Percentiles rank a stretch among this genome's conserved stretches.
Conservation (phyloP, 139 green algal genomes). For the Micractinium sp. region DNA sequence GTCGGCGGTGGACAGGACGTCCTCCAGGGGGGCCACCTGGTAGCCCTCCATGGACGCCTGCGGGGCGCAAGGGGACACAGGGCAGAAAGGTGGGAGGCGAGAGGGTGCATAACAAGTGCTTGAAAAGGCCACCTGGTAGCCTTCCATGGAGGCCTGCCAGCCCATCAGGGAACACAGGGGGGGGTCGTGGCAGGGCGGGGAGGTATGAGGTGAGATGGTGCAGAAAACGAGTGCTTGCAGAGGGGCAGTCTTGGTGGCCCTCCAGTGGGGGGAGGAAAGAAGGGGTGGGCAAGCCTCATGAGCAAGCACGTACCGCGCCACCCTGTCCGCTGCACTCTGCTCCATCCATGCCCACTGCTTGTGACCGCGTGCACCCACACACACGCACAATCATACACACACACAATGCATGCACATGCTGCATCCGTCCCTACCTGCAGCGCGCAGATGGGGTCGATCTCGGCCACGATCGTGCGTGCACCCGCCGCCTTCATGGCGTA, state of each 20-base stretch:
- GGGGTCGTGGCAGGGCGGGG: background rate
- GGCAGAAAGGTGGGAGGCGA: background rate
- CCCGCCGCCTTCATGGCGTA: slow-evolving; percentile 96
- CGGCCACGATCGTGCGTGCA: slow-evolving; percentile 86
- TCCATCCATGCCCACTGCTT: too few species aligned
- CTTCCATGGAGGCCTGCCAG: background rate
- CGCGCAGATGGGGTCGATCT: slow-evolving; percentile 99
- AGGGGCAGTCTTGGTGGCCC: too few species aligned
- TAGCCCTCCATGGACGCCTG: slow-evolving; percentile 97
- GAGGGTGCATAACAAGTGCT: background rate
- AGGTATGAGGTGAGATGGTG: background rate
- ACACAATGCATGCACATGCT: background rate
- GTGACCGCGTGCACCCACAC: background rate
- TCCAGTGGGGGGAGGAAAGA: too few species aligned
- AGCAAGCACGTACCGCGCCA: too few species aligned
- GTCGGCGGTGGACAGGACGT: slow-evolving; percentile 84
- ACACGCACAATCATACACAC: background rate
- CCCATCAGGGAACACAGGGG: background rate
- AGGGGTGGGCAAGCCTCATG: too few species aligned
- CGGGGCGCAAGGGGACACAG: background rate
- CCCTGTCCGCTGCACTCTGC: too few species aligned
- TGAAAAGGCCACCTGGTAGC: too few species aligned
- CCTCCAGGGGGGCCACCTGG: slow-evolving; percentile 88
- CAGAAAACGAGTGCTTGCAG: background rate
- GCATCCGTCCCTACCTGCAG: slow-evolving; percentile 57